Evolutionary conservation across 768 basidiomycete genomes (phyloP), one percentile per base, ranked within the genome.

Genomic region (Terana coerulea): DNA sequence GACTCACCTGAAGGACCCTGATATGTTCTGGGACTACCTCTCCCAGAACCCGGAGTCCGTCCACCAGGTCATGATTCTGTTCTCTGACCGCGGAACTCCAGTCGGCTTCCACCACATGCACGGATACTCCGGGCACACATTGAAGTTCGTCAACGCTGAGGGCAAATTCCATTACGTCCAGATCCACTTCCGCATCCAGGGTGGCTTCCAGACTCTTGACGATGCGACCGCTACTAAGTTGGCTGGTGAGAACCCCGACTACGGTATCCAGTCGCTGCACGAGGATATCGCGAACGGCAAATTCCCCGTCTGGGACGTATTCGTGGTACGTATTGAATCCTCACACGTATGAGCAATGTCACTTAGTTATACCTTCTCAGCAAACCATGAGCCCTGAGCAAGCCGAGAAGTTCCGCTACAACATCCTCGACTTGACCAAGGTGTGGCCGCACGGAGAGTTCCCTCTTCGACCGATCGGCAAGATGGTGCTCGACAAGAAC

Each of bases 61-160:
- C 52, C 89, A 92, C 68, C 90, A 92, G 71, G 74, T 91, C 61
- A 77, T 90, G 79, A 95, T 95, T 67, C 78, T 91, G 53, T 86
- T 97, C 75, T 89, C 89, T n/a, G 95, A 98, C 70, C 90, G 95
- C 62, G 87, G 91, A 41, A 97, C 92, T 50, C 95, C 95, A 54
- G 86, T 84, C 69, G 93, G 82, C n/a, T 94, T 74, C 73, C 84
- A 89, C 70, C 74, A 84, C 55, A 75, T 83, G 83, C 91, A 98
- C 70, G 95, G 93, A 2, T 97, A 94, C 76, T 90, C 89, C 44
- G 91, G 95, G 14, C 92, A 97, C 77, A 86, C 94, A 28, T 91
- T 77, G 77, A 90, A 94, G 68, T 83, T 93, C 69, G 76, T 88
- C 69, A 92, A 93, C 71, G 80, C 75, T 1, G 84, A 94, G 46